phyloP scores from a whole-genome alignment of 1,139 yeast species.

The Protomyces pachydermus region DNA sequence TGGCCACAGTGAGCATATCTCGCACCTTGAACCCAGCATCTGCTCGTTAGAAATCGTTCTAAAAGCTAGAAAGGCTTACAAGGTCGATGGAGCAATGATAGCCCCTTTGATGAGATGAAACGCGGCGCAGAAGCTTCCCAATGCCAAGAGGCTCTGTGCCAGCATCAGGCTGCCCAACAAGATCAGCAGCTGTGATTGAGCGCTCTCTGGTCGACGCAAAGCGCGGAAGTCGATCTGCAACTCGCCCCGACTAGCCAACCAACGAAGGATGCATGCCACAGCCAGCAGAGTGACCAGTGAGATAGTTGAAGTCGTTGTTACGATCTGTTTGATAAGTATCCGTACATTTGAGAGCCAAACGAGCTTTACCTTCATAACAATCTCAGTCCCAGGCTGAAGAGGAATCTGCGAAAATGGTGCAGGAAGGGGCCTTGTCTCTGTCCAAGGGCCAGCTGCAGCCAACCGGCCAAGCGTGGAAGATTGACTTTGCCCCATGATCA shows the following conservation, averaged over 20 bases:
- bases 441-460: background rate
- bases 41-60: background rate
- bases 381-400: background rate
- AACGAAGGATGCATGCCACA: background rate
- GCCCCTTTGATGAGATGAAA: background rate
- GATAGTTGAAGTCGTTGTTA: background rate
- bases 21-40: background rate
- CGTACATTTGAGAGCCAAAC: too few relatives aligned
- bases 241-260: background rate
- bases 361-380: background rate
- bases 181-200: background rate
- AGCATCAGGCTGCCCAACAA: background rate
- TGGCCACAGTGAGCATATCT: background rate
- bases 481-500: background rate
- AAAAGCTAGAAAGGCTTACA: background rate
- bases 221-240: background rate
- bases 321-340: too few relatives aligned
- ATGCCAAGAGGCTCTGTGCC: background rate
- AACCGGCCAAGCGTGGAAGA: background rate
- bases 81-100: background rate
- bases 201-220: background rate
- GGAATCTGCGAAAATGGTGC: background rate
- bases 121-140: background rate
- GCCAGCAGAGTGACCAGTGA: background rate
- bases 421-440: background rate